phyloP scores from a whole-genome alignment of 169 alveolate species.

The Cystoisospora suis region DNA sequence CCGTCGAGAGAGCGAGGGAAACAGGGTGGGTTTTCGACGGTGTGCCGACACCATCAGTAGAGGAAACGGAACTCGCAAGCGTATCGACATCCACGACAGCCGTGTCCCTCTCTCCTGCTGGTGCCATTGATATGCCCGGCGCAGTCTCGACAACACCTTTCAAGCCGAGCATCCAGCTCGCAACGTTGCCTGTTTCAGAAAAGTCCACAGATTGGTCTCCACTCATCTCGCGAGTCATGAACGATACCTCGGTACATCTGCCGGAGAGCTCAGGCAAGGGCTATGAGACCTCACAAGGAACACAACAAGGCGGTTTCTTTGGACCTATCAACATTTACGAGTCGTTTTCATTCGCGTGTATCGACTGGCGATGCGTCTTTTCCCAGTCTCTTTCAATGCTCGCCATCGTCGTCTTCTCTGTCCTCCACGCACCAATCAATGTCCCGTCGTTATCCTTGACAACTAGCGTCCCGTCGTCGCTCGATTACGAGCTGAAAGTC shows the following conservation, averaged over 20 bases:
- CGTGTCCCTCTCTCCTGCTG: not conserved
- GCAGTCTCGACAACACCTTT: not conserved
- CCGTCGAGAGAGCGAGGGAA: not conserved
- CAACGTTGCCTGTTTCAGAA: not conserved
- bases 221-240: no score
- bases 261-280: no score
- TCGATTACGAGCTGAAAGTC: constrained; percentile 22
- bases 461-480: not conserved
- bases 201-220: no score
- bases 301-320: not conserved
- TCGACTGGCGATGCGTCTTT: not conserved
- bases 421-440: constrained; percentile 34
- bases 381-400: not conserved
- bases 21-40: constrained; percentile 5
- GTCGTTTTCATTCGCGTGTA: not conserved
- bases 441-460: constrained; percentile 7
- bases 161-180: not conserved
- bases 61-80: not conserved
- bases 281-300: no score
- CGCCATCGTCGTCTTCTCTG: constrained; percentile 21
- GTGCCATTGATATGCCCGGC: not conserved
- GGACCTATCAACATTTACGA: not conserved
- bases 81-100: not conserved
- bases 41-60: not conserved
- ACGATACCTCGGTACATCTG: no score